These are phyloP conservation scores for Calonectria henricotiae DNA, from an alignment of 2,329 filamentous ascomycete genomes.

Conservation along the genomic window DNA sequence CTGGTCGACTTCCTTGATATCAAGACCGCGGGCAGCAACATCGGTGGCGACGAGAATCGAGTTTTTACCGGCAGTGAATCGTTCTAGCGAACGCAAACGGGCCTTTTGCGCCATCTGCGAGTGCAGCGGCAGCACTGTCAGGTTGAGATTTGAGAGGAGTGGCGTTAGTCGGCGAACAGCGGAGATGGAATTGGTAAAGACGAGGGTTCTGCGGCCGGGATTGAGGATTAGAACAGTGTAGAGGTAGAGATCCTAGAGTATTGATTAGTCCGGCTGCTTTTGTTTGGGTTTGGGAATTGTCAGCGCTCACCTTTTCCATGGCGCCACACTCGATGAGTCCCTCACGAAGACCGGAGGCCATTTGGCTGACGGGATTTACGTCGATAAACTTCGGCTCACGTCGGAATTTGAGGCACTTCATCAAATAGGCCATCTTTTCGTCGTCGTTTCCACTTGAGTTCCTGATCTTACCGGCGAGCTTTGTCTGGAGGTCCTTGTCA, in stretches of 20 bases:
- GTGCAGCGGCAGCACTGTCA: constrained; percentile 85
- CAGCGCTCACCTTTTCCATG: constrained; percentile 83
- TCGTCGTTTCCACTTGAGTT: constrained; percentile 73
- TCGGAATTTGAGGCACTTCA: constrained; percentile 91
- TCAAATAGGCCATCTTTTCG: constrained; percentile 92
- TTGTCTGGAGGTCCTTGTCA: constrained; percentile 91
- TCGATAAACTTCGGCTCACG: constrained; percentile 93
- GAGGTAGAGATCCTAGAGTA: constrained; percentile 84
- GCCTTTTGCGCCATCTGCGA: constrained; percentile 98
- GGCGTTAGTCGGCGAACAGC: constrained; percentile 90
- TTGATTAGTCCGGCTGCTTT: constrained; percentile 24
- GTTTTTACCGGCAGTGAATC: constrained; percentile 80
- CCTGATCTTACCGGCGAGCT: constrained; percentile 72
- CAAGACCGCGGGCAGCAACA: constrained; percentile 92
- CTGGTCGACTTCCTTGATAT: constrained; percentile 91
- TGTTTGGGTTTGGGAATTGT: background rate
- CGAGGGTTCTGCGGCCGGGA: constrained; percentile 83
- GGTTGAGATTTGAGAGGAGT: constrained; percentile 85
- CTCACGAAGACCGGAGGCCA: constrained; percentile 89
- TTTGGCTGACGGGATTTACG: constrained; percentile 89
- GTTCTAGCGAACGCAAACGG: constrained; percentile 91
- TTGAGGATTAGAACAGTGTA: constrained; percentile 91
- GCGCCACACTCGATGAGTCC: constrained; percentile 93
- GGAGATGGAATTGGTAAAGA: constrained; percentile 97
- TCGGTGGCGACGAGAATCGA: constrained; percentile 91